Percentiles rank a stretch among this genome's conserved stretches.
Evolutionary conservation across 2,329 filamentous ascomycete genomes (phyloP).

Genomic region (Aspergillus cejpii): DNA sequence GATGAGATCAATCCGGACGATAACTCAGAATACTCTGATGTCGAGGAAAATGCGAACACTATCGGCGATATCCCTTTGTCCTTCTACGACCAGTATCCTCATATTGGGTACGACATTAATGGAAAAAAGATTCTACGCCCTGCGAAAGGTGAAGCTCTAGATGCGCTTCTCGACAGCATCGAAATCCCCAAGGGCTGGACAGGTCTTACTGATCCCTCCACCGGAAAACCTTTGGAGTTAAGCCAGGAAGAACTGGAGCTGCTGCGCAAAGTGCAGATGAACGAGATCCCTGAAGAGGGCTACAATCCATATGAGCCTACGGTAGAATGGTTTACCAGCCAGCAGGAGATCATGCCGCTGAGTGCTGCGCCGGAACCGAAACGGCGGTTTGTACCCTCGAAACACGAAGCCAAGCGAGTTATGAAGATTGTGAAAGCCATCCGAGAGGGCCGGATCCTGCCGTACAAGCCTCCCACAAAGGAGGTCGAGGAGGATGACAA

Average conservation of each 20-base stretch:
- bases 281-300: slow-evolving; percentile 77
- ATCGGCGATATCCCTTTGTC: slow-evolving; percentile 90
- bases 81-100: slow-evolving; percentile 95
- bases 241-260: slow-evolving; percentile 84
- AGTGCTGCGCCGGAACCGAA: slow-evolving; percentile 95
- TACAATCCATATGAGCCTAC: slow-evolving; percentile 93
- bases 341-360: slow-evolving; percentile 87
- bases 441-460: slow-evolving; percentile 84
- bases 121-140: slow-evolving; percentile 97
- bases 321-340: slow-evolving; percentile 88
- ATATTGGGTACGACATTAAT: slow-evolving; percentile 98
- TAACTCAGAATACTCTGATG: slow-evolving; percentile 91
- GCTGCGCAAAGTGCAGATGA: slow-evolving; percentile 78
- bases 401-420: slow-evolving; percentile 90
- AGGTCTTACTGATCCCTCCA: slow-evolving; percentile 85
- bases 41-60: slow-evolving; percentile 71
- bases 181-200: slow-evolving; percentile 97
- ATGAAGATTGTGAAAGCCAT: slow-evolving; percentile 98
- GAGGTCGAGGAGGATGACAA: slow-evolving; percentile 67
- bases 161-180: slow-evolving; percentile 91
- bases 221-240: slow-evolving; percentile 84
- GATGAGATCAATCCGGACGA: slow-evolving; percentile 90
- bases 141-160: slow-evolving; percentile 84
- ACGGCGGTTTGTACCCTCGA: slow-evolving; percentile 88
- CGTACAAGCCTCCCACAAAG: slow-evolving; percentile 72